phyloP scores from a whole-genome alignment of 2,329 filamentous ascomycete species.

The Atkinsonella hypoxylon region DNA sequence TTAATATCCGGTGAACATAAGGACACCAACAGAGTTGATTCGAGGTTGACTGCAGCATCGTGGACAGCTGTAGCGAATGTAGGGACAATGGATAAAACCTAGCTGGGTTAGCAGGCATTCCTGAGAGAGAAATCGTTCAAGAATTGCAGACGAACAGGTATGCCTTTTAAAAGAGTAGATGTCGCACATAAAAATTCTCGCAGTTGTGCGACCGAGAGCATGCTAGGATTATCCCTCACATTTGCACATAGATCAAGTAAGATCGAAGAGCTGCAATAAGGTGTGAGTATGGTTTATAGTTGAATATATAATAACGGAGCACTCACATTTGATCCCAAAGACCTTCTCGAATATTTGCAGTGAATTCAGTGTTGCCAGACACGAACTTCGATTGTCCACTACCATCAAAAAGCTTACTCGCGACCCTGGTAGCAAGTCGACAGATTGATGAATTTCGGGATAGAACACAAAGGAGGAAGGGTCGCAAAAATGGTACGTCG shows the following conservation, averaged over 20 bases:
- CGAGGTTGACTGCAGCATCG: constrained; percentile 40
- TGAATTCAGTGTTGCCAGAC: constrained; percentile 14
- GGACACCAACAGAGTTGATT: constrained; percentile 50
- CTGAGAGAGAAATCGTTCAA: not conserved
- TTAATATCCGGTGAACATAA: constrained; percentile 55
- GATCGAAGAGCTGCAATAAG: constrained; percentile 18
- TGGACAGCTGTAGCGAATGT: constrained; percentile 44
- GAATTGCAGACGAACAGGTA: constrained; percentile 28
- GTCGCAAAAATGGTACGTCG: constrained; percentile 28
- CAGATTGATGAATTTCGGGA: constrained; percentile 39
- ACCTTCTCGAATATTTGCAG: constrained; percentile 20
- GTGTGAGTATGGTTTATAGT: not conserved
- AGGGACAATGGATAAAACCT: constrained; percentile 43
- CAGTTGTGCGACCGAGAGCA: constrained; percentile 33
- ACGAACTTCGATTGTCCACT: constrained; percentile 18
- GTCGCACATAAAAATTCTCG: constrained; percentile 45
- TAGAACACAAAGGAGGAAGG: constrained; percentile 42
- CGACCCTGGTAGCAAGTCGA: constrained; percentile 33
- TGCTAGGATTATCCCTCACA: constrained; percentile 29
- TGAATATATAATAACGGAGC: not conserved
- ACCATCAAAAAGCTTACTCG: constrained; percentile 32
- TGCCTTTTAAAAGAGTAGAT: constrained; percentile 36
- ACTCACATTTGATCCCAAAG: constrained; percentile 43
- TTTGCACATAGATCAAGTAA: constrained; percentile 38
- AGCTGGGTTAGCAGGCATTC: constrained; percentile 6